These are phyloP conservation scores for Oryza longistaminata DNA, from an alignment of 176 grass and related monocot species.

Conservation along the genomic window DNA sequence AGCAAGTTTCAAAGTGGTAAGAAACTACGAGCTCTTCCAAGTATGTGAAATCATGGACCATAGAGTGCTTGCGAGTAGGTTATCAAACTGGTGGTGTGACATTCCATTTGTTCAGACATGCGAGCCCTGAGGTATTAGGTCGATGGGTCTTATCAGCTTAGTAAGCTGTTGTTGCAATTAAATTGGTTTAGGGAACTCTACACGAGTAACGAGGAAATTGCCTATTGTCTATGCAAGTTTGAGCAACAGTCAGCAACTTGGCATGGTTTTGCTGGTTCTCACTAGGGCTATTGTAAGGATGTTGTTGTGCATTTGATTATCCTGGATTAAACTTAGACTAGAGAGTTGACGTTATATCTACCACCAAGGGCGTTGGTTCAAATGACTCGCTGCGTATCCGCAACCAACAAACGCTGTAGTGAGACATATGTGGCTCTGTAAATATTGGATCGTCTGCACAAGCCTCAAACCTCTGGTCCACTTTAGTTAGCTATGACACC, in stretches of 20 bases:
- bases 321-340: neutral
- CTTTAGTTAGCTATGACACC: neutral
- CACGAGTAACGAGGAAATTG: neutral
- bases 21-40: neutral
- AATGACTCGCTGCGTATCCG: neutral
- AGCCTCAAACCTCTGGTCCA: neutral
- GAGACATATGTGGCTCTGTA: neutral
- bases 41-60: neutral
- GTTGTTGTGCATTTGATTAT: constrained; percentile 17
- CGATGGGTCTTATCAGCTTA: neutral
- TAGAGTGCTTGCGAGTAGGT: neutral
- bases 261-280: neutral
- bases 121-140: neutral
- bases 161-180: neutral
- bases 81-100: neutral
- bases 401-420: neutral
- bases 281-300: neutral
- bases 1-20: neutral
- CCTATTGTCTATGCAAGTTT: neutral
- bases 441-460: neutral
- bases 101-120: constrained; percentile 12
- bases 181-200: neutral
- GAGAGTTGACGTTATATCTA: neutral
- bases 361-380: neutral
- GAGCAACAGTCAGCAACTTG: neutral